Evolutionary conservation across 306 rosid species (phyloP).

Genomic region (Canavalia gladiata): DNA sequence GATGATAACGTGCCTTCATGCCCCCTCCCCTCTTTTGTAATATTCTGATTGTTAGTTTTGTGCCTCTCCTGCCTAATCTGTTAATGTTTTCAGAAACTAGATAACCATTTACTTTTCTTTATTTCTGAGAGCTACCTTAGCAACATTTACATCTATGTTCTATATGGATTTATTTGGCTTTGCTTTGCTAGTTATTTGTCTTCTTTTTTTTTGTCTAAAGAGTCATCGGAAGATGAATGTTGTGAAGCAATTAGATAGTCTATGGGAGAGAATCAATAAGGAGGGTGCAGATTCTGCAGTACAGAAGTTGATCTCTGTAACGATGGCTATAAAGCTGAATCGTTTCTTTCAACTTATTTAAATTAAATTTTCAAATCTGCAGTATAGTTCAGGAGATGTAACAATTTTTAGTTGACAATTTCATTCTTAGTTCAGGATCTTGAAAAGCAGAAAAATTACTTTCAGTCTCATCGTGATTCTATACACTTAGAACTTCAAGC

Average conservation of each 20-base stretch:
- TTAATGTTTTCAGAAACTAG: background rate
- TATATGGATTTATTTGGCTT: conserved; percentile 32
- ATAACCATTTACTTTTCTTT: background rate
- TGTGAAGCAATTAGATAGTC: conserved; percentile 57
- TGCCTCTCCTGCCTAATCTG: conserved; percentile 2
- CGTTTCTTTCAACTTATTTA: conserved; percentile 9
- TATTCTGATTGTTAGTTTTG: conserved; percentile 19
- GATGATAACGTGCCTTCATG: background rate
- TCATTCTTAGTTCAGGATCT: conserved; percentile 64
- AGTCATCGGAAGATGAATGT: conserved; percentile 55
- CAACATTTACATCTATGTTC: background rate
- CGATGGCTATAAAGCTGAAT: conserved; percentile 69
- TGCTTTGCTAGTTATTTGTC: background rate
- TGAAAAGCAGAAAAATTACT: conserved; percentile 66
- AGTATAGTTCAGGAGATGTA: background rate
- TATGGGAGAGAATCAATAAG: conserved; percentile 59
- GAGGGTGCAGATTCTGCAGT: conserved; percentile 61
- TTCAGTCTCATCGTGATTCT: conserved; percentile 51
- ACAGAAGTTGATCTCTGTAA: conserved; percentile 60
- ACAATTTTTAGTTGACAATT: conserved; percentile 6
- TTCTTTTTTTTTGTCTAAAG: conserved; percentile 42
- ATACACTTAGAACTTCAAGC: conserved; percentile 58
- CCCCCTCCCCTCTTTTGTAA: background rate
- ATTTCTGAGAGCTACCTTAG: background rate
- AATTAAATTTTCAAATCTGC: background rate